phyloP scores from a whole-genome alignment of 164 flowering plant species.

The Stephania cephalantha region DNA sequence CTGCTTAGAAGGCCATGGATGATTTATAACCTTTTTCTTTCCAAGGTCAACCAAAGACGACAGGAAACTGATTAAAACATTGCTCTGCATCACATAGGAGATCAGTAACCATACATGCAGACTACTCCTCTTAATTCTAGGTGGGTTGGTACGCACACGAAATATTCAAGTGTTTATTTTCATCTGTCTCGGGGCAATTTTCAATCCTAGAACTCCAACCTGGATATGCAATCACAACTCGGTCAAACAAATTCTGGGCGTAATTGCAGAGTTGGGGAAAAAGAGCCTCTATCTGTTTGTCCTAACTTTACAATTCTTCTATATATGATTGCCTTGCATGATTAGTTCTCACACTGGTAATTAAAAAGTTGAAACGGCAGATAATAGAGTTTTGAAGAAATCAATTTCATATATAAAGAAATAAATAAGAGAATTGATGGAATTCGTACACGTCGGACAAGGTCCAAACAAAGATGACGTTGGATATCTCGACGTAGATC shows the following conservation, averaged over 20 bases:
- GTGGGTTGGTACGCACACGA: neutral
- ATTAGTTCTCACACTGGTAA: neutral
- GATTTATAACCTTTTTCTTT: neutral
- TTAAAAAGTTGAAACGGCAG: neutral
- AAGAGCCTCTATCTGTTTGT: neutral
- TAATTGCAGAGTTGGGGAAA: neutral
- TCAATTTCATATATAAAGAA: too few species aligned
- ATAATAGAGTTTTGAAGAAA: neutral
- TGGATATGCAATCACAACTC: neutral
- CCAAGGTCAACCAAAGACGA: neutral
- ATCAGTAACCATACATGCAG: neutral
- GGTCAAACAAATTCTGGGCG: neutral
- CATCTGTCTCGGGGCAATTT: neutral
- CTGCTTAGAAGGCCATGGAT: neutral
- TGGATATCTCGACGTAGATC: slow-evolving; percentile 94
- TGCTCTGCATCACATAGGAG: neutral
- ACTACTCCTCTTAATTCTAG: neutral
- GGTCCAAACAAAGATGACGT: slow-evolving; percentile 88
- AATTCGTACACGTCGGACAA: slow-evolving; percentile 77
- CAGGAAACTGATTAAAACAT: neutral
- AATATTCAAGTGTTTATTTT: neutral
- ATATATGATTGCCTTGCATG: neutral
- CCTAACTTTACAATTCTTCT: neutral
- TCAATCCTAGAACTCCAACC: neutral
- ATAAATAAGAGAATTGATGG: slow-evolving; percentile 2